These are phyloP conservation scores for Wickerhamiella infanticola DNA, from an alignment of 1,139 yeast genomes.

Conservation along the genomic window DNA sequence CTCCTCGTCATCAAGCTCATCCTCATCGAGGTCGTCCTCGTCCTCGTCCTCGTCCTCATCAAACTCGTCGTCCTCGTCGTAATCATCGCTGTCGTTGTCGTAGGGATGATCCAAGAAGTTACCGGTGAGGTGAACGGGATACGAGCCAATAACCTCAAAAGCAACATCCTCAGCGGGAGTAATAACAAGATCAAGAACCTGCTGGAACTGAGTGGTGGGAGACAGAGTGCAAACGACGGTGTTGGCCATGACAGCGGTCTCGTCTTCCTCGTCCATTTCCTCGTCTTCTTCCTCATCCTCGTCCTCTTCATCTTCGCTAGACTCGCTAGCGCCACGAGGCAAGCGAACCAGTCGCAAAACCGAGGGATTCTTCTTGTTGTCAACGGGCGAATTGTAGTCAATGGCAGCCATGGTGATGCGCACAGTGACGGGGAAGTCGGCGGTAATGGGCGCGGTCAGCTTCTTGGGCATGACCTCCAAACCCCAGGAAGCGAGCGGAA, in stretches of 20 bases:
- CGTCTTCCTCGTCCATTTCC: slow-evolving; percentile 35
- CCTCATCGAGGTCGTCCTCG: slow-evolving; percentile 81
- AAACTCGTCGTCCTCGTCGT: slow-evolving; percentile 25
- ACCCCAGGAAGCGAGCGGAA: slow-evolving; percentile 77
- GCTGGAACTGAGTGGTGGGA: slow-evolving; percentile 77
- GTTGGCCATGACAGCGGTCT: slow-evolving; percentile 51
- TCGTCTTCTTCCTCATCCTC: slow-evolving; percentile 17
- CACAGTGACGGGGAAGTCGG: slow-evolving; percentile 75
- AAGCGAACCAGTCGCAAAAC: slow-evolving; percentile 79
- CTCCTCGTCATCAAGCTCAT: slow-evolving; percentile 51
- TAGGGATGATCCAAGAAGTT: slow-evolving; percentile 93
- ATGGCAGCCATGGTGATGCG: slow-evolving; percentile 91
- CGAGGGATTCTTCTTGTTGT: slow-evolving; percentile 46
- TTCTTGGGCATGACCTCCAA: slow-evolving; percentile 72
- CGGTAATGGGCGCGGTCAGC: slow-evolving; percentile 76
- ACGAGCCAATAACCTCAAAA: slow-evolving; percentile 92
- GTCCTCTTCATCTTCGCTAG: slow-evolving; percentile 13
- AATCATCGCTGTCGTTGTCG: slow-evolving; percentile 45
- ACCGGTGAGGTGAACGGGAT: slow-evolving; percentile 84
- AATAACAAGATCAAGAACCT: slow-evolving; percentile 76
- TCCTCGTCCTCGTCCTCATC: slow-evolving; percentile 42
- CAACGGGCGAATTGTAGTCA: slow-evolving; percentile 73
- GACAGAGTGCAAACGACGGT: slow-evolving; percentile 78
- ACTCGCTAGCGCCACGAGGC: slow-evolving; percentile 32
- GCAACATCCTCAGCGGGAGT: slow-evolving; percentile 86